Evolutionary conservation across 1,284 basidiomycete genomes (phyloP), one percentile per base, ranked within the genome.

Genomic region (Ustilago trichophora): DNA sequence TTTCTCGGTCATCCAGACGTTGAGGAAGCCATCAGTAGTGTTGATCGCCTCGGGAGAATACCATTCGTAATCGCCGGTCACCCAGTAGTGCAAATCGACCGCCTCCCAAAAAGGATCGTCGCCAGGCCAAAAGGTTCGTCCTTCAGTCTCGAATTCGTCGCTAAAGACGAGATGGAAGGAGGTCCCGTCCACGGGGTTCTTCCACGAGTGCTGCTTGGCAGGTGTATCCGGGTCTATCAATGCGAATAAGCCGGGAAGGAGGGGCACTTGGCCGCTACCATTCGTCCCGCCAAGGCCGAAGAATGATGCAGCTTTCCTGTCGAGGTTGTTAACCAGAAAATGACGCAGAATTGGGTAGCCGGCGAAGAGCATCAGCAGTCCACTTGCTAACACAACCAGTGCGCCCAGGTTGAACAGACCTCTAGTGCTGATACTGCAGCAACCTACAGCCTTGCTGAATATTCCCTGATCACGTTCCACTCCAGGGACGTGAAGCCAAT

Each of bases 141-240:
- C 92, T 25, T 89, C 88, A 4, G 75, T 83, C 45, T 93, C 88
- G 54, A 77, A 77, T 82, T 98, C 93, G 82, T 97, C 93, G 53
- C 53, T 60, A 18, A 78, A 78, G 4, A 92, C 88, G 15, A 96
- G 86, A 19, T 81, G 69, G 38, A 73, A 78, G 15, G 31, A 37
- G 5, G 34, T 40, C 1, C 27, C 44, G 22, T 63, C 55, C 2
- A 43, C 1, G 0, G 62, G 62, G 21, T 58, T 45, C 4, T 37
- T 67, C 60, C 65, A 72, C 2, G 16, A 40, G 8, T 52, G 31
- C 1, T 44, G 63, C 0, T 1, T 9, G 0, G 11, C 3, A 1
- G 65, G 64, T 3, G 76, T 78, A 11, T 78, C 71, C 0, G 24
- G 4, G 29, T 76, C 74, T 32, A 73, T 50, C 2, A 75, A 44